Conservation (phyloP, 139 green algal genomes). For the Nannochloris sp. region DNA sequence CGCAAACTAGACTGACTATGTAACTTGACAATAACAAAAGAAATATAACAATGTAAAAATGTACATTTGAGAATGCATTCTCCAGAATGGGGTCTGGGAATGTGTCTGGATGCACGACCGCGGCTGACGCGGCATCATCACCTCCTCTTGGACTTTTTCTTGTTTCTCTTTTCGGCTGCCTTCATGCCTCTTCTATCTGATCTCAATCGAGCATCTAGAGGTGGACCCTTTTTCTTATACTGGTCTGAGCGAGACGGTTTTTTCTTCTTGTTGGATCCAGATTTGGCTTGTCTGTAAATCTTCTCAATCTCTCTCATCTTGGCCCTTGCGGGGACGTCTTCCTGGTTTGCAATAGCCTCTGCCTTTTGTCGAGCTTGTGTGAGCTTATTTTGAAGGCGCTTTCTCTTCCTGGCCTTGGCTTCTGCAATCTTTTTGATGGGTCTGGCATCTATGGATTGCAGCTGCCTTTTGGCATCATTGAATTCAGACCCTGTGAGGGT, state of each 20-base stretch:
- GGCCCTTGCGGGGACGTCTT: conserved; percentile 31
- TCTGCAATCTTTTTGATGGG: conserved; percentile 96
- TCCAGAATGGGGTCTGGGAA: neutral
- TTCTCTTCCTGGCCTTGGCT: conserved; percentile 83
- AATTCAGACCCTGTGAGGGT: conserved; percentile 58
- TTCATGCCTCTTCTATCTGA: conserved; percentile 23
- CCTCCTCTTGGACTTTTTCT: neutral
- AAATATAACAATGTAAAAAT: too few relatives aligned
- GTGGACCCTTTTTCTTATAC: conserved; percentile 21
- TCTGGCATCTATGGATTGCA: conserved; percentile 73
- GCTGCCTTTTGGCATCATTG: conserved; percentile 59
- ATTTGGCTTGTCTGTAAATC: conserved; percentile 18
- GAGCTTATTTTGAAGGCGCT: conserved; percentile 48
- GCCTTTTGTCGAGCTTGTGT: conserved; percentile 62
- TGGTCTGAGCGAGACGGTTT: neutral
- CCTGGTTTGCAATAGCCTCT: conserved; percentile 59
- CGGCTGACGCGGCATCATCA: neutral
- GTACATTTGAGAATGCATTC: too few relatives aligned
- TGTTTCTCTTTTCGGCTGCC: conserved; percentile 4
- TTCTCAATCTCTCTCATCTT: conserved; percentile 42
- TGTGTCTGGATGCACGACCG: neutral
- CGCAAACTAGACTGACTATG: too few relatives aligned
- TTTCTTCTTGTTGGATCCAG: neutral
- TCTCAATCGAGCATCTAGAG: conserved; percentile 25
- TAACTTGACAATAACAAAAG: too few relatives aligned